phyloP scores from a whole-genome alignment of 169 alveolate species.

The Plasmodium adleri region DNA sequence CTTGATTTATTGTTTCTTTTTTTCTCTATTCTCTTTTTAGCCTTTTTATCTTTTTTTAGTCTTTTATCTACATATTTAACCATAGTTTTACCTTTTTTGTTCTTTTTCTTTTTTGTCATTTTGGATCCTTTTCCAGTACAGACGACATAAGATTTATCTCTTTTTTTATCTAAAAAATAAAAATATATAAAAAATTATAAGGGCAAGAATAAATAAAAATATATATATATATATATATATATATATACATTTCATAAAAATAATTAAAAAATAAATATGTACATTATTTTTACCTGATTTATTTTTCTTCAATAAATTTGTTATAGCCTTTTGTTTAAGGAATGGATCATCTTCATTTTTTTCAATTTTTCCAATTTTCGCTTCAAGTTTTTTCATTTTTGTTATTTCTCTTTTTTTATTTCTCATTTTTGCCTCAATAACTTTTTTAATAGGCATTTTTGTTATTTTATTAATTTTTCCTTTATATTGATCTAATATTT shows the following conservation, averaged over 20 bases:
- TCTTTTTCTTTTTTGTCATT: slow-evolving; percentile 84
- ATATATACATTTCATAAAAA: not conserved
- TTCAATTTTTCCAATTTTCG: slow-evolving; percentile 92
- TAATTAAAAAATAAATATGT: slow-evolving; percentile 17
- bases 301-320: slow-evolving; percentile 88
- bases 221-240: slow-evolving; percentile 1
- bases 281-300: slow-evolving; percentile 80
- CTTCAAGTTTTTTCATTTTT: slow-evolving; percentile 93
- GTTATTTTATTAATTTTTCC: slow-evolving; percentile 94
- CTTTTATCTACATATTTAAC: slow-evolving; percentile 96
- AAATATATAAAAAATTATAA: not conserved
- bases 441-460: slow-evolving; percentile 97
- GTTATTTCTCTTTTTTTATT: slow-evolving; percentile 92
- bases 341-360: slow-evolving; percentile 92
- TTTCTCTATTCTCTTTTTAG: slow-evolving; percentile 85
- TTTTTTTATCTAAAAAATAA: slow-evolving; percentile 52
- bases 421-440: slow-evolving; percentile 96
- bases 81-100: slow-evolving; percentile 87
- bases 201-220: not conserved
- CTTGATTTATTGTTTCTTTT: slow-evolving; percentile 77
- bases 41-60: slow-evolving; percentile 94
- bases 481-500: slow-evolving; percentile 93
- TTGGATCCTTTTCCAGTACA: slow-evolving; percentile 89
- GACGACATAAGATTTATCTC: slow-evolving; percentile 88
- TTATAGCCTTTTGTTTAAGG: slow-evolving; percentile 91